Evolutionary conservation across 495 filamentous ascomycete species (phyloP).

Genomic region (Physcia stellaris): DNA sequence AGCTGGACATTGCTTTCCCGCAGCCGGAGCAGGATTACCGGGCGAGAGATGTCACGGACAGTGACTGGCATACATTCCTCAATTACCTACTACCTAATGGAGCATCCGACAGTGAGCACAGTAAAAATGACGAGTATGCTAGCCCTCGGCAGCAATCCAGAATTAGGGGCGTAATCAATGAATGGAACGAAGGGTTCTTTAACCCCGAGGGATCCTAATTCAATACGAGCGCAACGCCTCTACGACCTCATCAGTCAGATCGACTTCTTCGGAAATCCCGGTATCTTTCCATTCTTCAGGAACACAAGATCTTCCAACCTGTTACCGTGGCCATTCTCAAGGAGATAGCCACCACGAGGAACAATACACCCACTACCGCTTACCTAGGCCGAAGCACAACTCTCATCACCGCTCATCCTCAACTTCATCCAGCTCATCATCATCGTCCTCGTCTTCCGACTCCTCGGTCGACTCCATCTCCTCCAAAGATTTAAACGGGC

Average conservation of each 20-base stretch:
- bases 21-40: constrained; percentile 29
- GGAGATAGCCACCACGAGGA: not conserved
- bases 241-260: constrained; percentile 17
- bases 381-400: not conserved
- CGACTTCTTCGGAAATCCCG: not conserved
- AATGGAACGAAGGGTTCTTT: constrained; percentile 43
- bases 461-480: constrained; percentile 9
- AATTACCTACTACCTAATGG: constrained; percentile 33
- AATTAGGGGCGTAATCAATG: constrained; percentile 30
- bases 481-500: constrained; percentile 10
- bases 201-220: constrained; percentile 26
- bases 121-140: constrained; percentile 20
- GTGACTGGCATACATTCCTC: constrained; percentile 39
- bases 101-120: constrained; percentile 28
- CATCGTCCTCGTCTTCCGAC: constrained; percentile 17
- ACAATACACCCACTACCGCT: not conserved
- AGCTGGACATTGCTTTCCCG: constrained; percentile 33
- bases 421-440: constrained; percentile 21
- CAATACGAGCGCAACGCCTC: constrained; percentile 13
- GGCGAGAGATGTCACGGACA: constrained; percentile 26
- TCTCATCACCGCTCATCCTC: not conserved
- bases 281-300: not conserved
- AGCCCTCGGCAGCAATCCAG: constrained; percentile 21
- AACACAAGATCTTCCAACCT: not conserved
- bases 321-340: not conserved